Base-by-base conservation (phyloP, 371 early-diverging fungal species). In the Rhizomucor miehei region DNA sequence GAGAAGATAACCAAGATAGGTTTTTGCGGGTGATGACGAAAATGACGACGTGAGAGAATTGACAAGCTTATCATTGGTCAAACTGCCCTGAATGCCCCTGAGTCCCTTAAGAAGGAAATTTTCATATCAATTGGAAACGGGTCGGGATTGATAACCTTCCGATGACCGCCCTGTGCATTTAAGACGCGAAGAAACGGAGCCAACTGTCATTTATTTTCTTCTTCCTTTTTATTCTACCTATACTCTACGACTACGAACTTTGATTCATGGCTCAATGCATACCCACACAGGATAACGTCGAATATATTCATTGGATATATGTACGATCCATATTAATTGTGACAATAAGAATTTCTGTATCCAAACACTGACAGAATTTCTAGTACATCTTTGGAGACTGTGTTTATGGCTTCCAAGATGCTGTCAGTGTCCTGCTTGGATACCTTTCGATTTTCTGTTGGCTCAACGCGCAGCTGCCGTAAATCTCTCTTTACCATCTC, bases 391-490 rank as follows among this genome's bases (percentile, higher is more conserved):
- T 82, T 61, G 77, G 80, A 44, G 77, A 81, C 60, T 85, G 85
- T 56, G 75, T 78, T 41, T 84, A 74, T 56, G 67, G 73, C 52
- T 71, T 63, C 52, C 75, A 60, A 44, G 84, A 65, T 44, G 72
- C 58, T 49, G 56, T 73, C 41, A 66, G 66, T 50, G 37, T 78
- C 34, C 44, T 79, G 16, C 62, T 85, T 49, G 89, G 89, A 0
- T 88, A 87, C 59, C 43, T 77, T 8, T 88, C 89, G 4, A 86
- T 90, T 46, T 56, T 73, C 16, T 86, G 77, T 56, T 90, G 91
- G 91, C 52, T 90, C 11, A 87, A 83, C 67, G 89, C 89, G 24
- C 89, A 89, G 71, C 69, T 89, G 60, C 91, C 91, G 77, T 87
- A 89, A 36, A 48, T 55, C 10, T 21, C 25, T n/a, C n/a, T n/a